Percentiles rank a stretch among this genome's conserved stretches.
Evolutionary conservation across 208 protist genomes (phyloP).

Genomic region (Acanthamoeba royreba): DNA sequence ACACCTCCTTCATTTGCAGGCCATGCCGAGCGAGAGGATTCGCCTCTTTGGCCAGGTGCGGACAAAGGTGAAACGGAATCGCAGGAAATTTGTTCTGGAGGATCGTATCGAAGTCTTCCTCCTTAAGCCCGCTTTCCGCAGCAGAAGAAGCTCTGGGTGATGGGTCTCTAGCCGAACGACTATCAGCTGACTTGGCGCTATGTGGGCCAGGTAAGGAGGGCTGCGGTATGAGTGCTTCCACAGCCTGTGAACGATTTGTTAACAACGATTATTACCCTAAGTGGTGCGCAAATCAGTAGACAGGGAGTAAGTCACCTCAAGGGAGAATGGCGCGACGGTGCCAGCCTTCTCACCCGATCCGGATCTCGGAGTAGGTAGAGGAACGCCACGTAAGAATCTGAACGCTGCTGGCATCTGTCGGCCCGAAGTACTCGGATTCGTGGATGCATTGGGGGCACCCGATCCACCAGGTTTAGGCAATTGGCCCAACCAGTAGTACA

Average conservation of each 20-base stretch:
- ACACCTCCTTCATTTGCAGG: not conserved
- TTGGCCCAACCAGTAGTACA: not conserved
- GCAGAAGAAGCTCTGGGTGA: not conserved
- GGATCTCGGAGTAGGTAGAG: not conserved
- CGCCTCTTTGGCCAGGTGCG: not conserved
- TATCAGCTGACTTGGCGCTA: too few relatives aligned
- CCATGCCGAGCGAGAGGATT: slow-evolving; percentile 20
- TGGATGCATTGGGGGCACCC: not conserved
- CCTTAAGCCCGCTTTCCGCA: not conserved
- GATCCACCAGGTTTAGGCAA: not conserved
- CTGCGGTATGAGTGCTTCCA: not conserved
- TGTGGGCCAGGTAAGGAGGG: not conserved
- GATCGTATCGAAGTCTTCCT: slow-evolving; percentile 5
- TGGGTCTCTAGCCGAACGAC: too few relatives aligned
- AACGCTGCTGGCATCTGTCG: not conserved
- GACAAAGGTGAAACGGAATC: not conserved
- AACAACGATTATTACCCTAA: not conserved
- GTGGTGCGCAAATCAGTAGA: not conserved
- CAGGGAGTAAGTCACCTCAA: not conserved
- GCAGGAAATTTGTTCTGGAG: not conserved
- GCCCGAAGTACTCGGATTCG: not conserved
- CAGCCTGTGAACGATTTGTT: not conserved
- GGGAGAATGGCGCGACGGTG: not conserved
- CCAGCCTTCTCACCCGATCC: not conserved
- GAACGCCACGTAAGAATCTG: not conserved